phyloP scores from a whole-genome alignment of 2,329 filamentous ascomycete species.

The Monosporascus sp. region DNA sequence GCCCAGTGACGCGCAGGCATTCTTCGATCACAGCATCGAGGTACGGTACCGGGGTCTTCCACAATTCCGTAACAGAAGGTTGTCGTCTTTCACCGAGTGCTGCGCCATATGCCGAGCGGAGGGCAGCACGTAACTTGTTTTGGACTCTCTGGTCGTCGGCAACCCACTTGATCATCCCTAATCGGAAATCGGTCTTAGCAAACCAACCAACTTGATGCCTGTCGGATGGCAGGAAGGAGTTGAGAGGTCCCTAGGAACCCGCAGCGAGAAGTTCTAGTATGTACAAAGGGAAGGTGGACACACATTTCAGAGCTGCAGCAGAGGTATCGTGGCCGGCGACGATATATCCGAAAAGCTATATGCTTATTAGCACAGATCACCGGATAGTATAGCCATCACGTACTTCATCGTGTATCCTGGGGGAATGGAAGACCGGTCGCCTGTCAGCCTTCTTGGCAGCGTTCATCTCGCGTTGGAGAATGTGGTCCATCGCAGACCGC shows the following conservation, averaged over 20 bases:
- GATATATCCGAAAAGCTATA: constrained; percentile 10
- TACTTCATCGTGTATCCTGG: constrained; percentile 28
- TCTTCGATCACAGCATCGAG: constrained; percentile 77
- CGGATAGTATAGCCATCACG: neutral
- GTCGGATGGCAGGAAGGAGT: no score
- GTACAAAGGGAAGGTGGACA: neutral
- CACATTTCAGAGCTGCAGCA: constrained; percentile 14
- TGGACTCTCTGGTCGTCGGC: constrained; percentile 10
- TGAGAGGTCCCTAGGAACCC: no score
- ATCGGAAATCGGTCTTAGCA: no score
- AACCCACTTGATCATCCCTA: constrained; percentile 15
- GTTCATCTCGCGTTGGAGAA: constrained; percentile 28
- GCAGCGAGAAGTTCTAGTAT: no score
- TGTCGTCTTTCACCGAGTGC: constrained; percentile 8
- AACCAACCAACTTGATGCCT: no score
- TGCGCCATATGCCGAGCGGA: constrained; percentile 7
- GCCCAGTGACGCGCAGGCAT: constrained; percentile 66
- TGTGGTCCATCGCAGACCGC: constrained; percentile 25
- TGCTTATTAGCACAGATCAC: neutral
- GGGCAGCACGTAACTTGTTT: constrained; percentile 6
- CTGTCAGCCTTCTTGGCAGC: constrained; percentile 26
- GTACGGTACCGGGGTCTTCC: constrained; percentile 53
- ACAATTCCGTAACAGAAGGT: constrained; percentile 9
- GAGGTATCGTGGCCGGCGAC: constrained; percentile 25
- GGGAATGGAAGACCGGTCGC: constrained; percentile 23